Conservation (phyloP, 2,329 filamentous ascomycete species). For the Massarina eburnea region DNA sequence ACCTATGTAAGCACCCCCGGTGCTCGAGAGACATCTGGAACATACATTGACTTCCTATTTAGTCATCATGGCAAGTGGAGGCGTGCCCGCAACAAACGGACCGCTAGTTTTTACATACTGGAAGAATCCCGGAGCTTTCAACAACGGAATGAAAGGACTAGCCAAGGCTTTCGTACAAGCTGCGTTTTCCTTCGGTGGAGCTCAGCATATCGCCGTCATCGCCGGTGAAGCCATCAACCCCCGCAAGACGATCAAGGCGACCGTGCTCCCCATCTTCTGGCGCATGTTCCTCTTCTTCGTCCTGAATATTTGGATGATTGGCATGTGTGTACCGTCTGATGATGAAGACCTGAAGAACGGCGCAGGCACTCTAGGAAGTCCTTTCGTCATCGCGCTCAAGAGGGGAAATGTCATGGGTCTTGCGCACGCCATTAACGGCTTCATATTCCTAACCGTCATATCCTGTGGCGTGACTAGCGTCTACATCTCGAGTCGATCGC, state of each 20-base stretch:
- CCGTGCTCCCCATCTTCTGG: not conserved
- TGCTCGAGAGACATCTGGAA: too few species aligned
- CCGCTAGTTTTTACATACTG: slow-evolving; percentile 46
- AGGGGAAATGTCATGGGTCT: not conserved
- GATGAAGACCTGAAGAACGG: not conserved
- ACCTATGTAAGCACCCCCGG: too few species aligned
- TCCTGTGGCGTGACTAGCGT: not conserved
- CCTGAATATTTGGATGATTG: not conserved
- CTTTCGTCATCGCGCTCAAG: not conserved
- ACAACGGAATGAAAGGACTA: slow-evolving; percentile 39
- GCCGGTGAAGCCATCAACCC: not conserved
- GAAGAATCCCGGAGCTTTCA: slow-evolving; percentile 52
- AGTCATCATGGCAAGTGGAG: not conserved
- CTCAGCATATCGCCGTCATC: not conserved
- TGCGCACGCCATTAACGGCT: not conserved
- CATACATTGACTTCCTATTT: too few species aligned
- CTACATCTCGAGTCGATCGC: not conserved
- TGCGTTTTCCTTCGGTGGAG: not conserved
- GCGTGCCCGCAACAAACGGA: not conserved
- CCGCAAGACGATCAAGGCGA: not conserved
- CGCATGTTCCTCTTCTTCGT: not conserved
- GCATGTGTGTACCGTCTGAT: not conserved
- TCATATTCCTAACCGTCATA: not conserved
- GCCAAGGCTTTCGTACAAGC: not conserved
- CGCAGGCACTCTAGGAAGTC: not conserved